phyloP scores from a whole-genome alignment of 2,329 filamentous ascomycete species.

The Sarocladium kiliense region DNA sequence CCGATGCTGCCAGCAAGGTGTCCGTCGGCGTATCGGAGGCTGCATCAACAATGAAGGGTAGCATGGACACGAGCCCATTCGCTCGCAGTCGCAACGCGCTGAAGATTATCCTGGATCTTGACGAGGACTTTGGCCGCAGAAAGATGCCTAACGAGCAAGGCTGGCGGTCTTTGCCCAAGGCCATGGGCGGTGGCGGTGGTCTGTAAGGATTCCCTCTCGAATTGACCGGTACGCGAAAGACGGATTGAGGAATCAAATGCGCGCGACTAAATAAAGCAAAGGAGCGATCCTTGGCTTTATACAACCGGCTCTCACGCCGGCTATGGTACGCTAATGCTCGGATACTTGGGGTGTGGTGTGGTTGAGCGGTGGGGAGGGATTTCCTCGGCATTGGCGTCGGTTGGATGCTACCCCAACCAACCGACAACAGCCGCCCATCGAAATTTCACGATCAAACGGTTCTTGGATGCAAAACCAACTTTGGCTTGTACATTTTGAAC shows the following conservation, averaged over 20 bases:
- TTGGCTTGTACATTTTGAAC: constrained; percentile 2
- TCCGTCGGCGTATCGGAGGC: constrained; percentile 59
- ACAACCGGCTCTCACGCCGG: not conserved
- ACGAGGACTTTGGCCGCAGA: constrained; percentile 83
- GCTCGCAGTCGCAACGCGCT: constrained; percentile 77
- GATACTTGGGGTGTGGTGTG: not conserved
- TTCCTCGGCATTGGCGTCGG: constrained; percentile 7
- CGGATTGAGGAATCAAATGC: constrained; percentile 8
- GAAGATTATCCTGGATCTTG: constrained; percentile 91
- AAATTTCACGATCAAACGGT: not conserved
- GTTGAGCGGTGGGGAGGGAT: not conserved
- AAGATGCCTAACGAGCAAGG: constrained; percentile 50
- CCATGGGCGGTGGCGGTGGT: constrained; percentile 37
- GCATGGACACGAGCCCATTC: constrained; percentile 42
- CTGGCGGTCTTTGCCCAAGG: constrained; percentile 48
- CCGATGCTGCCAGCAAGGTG: constrained; percentile 44
- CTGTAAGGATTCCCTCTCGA: constrained; percentile 16
- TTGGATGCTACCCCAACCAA: not conserved
- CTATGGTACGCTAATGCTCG: not conserved
- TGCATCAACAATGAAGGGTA: constrained; percentile 37
- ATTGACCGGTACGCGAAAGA: constrained; percentile 10
- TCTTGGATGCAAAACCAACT: not conserved
- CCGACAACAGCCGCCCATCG: not conserved
- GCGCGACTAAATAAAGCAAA: not conserved
- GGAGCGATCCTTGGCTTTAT: not conserved